phyloP scores from a whole-genome alignment of 345 rosid species.

The Trapa incisa region DNA sequence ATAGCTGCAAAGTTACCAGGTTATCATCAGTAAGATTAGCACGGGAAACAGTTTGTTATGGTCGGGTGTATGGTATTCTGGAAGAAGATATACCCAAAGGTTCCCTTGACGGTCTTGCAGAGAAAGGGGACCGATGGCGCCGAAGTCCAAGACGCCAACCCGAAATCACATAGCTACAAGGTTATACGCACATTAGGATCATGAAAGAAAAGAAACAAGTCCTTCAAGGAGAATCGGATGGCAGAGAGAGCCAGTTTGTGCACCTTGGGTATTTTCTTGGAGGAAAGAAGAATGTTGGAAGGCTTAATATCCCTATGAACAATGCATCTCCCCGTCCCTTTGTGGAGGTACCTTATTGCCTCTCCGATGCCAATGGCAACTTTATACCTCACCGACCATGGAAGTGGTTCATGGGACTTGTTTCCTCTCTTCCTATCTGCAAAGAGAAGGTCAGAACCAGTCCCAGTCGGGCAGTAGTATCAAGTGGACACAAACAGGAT shows the following conservation, averaged over 20 bases:
- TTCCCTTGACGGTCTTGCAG: constrained; percentile 96
- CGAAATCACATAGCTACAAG: constrained; percentile 83
- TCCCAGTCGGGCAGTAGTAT: background rate
- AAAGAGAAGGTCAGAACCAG: background rate
- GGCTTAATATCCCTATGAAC: constrained; percentile 96
- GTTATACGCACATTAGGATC: background rate
- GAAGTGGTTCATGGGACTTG: constrained; percentile 27
- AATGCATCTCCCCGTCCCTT: constrained; percentile 76
- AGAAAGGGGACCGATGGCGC: constrained; percentile 85
- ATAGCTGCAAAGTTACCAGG: constrained; percentile 31
- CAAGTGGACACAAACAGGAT: background rate
- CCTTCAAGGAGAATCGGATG: background rate
- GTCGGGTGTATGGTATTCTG: background rate
- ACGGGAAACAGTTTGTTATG: background rate
- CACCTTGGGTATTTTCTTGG: constrained; percentile 75
- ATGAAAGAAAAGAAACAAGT: background rate
- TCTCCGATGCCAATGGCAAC: constrained; percentile 75
- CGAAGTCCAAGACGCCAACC: constrained; percentile 90
- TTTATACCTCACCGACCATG: constrained; percentile 73
- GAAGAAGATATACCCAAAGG: constrained; percentile 58
- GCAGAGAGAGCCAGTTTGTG: background rate
- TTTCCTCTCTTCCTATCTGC: constrained; percentile 55
- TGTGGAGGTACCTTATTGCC: constrained; percentile 67
- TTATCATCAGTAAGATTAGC: background rate
- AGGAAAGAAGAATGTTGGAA: constrained; percentile 83